phyloP scores from a whole-genome alignment of 495 filamentous ascomycete genomes.

The Chaetomium tenue region DNA sequence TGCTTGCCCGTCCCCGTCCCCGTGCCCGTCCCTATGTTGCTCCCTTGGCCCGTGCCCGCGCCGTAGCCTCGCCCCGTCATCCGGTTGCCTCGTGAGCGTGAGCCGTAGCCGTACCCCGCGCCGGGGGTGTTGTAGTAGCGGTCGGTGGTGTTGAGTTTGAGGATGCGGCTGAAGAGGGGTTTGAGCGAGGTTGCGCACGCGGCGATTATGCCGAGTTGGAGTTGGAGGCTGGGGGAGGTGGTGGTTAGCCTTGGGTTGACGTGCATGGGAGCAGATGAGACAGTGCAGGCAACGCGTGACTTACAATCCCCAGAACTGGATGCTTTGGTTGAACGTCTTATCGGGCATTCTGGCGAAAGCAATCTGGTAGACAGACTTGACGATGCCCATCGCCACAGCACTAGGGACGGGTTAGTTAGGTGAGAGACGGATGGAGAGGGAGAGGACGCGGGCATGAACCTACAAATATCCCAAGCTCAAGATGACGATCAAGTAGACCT shows the following conservation, averaged over 20 bases:
- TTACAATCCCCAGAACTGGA: slow-evolving; percentile 25
- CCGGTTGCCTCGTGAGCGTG: background rate
- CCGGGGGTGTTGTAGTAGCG: slow-evolving; percentile 15
- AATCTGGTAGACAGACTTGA: slow-evolving; percentile 26
- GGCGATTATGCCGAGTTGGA: slow-evolving; percentile 26
- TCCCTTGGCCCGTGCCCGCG: background rate
- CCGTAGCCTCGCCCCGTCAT: background rate
- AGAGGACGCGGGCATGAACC: background rate
- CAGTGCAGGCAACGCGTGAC: background rate
- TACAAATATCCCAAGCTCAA: slow-evolving; percentile 28
- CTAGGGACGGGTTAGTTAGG: background rate
- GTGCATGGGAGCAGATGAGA: background rate
- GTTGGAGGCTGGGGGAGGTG: slow-evolving; percentile 20
- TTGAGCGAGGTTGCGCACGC: slow-evolving; percentile 28
- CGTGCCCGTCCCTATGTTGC: background rate
- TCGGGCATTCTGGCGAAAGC: slow-evolving; percentile 17
- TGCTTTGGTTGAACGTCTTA: slow-evolving; percentile 20
- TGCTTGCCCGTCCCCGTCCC: background rate
- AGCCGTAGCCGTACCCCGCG: slow-evolving; percentile 9
- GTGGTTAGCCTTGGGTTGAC: background rate
- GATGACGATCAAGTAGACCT: slow-evolving; percentile 24
- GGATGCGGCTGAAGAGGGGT: slow-evolving; percentile 22
- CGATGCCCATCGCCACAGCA: slow-evolving; percentile 22
- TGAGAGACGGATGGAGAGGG: background rate
- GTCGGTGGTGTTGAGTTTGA: slow-evolving; percentile 16